Conservation (phyloP, 257 asterid genomes). For the Nicotiana paniculata region DNA sequence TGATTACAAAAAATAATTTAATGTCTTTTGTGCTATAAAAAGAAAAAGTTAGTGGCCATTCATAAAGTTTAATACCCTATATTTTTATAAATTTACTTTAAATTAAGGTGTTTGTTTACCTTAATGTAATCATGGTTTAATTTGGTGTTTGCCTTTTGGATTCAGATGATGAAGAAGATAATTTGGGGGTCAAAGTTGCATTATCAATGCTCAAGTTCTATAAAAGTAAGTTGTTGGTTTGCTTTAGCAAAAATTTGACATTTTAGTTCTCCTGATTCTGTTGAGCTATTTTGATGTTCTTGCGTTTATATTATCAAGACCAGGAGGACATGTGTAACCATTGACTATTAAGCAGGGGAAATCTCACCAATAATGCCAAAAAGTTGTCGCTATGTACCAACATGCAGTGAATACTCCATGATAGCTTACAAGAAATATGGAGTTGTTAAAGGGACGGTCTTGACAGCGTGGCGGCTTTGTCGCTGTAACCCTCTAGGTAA, state of each 20-base stretch:
- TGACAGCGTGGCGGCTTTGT: slow-evolving; percentile 88
- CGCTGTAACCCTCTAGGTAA: slow-evolving; percentile 93
- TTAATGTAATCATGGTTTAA: neutral
- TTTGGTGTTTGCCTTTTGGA: neutral
- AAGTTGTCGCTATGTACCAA: slow-evolving; percentile 81
- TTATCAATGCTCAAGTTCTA: slow-evolving; percentile 67
- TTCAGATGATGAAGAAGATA: slow-evolving; percentile 55
- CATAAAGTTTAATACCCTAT: too few species aligned
- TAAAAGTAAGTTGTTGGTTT: slow-evolving; percentile 47
- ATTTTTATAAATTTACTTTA: neutral
- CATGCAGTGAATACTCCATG: slow-evolving; percentile 94
- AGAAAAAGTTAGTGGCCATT: too few species aligned
- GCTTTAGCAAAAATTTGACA: neutral
- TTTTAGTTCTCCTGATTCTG: neutral
- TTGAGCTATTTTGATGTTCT: neutral
- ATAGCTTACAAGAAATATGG: slow-evolving; percentile 95
- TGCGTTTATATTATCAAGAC: neutral
- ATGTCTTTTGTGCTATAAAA: too few species aligned
- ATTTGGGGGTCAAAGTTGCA: slow-evolving; percentile 71
- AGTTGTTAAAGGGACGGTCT: slow-evolving; percentile 56
- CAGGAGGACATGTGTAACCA: neutral
- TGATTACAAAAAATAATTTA: too few species aligned
- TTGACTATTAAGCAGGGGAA: slow-evolving; percentile 51
- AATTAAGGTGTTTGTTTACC: neutral
- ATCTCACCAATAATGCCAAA: slow-evolving; percentile 83